Evolutionary conservation across 139 green algal species (phyloP).

Genomic region (Coelastrella sp.): DNA sequence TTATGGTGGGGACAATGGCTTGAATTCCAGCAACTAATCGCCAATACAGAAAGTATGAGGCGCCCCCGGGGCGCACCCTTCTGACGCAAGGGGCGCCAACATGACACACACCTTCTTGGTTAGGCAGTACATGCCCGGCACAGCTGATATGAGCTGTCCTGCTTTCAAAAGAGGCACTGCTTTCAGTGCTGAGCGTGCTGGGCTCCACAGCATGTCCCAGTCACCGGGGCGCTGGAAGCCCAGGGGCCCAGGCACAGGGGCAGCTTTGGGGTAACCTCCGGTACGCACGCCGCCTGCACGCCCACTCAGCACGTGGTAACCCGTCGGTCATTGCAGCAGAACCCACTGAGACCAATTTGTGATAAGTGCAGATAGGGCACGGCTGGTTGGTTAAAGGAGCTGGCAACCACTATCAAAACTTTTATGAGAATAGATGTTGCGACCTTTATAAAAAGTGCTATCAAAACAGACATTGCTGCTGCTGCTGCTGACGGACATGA

Average conservation of each 20-base stretch:
- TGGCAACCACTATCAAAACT: no score
- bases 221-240: conserved; percentile 61
- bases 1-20: no score
- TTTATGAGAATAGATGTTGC: neutral
- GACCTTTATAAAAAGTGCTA: neutral
- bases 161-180: conserved; percentile 55
- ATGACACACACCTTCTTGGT: conserved; percentile 62
- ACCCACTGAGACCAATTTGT: no score
- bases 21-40: no score
- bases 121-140: conserved; percentile 65
- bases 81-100: no score
- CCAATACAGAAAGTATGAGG: no score
- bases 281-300: conserved; percentile 65
- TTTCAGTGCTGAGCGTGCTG: conserved; percentile 60
- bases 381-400: no score
- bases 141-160: conserved; percentile 64
- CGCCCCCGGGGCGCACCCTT: no score
- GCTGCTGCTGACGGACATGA: neutral
- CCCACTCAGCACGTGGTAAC: neutral
- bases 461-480: neutral
- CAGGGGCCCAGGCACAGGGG: conserved; percentile 62
- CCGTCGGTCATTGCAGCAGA: no score
- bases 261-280: conserved; percentile 68
- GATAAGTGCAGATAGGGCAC: no score
- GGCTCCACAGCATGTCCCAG: conserved; percentile 76